A percentile compares a stretch with the other conserved stretches of the same genome.
Evolutionary conservation across 257 asterid species (phyloP).

Genomic region (Nicotiana noctiflora): DNA sequence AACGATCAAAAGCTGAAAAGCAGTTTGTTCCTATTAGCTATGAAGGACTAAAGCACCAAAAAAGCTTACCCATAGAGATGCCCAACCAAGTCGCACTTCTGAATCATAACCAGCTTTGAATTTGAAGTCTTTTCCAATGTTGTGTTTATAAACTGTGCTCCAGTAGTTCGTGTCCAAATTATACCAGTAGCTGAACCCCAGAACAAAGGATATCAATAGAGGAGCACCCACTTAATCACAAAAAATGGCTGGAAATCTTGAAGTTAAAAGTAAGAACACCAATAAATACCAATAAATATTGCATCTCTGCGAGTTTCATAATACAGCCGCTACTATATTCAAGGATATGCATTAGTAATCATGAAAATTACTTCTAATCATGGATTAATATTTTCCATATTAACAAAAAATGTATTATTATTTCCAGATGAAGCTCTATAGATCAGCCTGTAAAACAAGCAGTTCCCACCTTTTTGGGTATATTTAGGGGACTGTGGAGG

Average conservation of each 20-base stretch:
- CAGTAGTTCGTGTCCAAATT: conserved; percentile 69
- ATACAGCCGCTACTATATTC: background rate
- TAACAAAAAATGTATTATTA: background rate
- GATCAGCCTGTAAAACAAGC: background rate
- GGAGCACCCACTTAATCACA: background rate
- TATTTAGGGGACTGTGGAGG: background rate
- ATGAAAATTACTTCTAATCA: background rate
- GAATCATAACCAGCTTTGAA: conserved; percentile 95
- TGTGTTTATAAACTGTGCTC: conserved; percentile 84
- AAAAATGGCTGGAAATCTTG: background rate
- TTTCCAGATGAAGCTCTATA: background rate
- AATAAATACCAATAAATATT: background rate
- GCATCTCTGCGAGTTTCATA: background rate
- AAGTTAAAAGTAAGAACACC: background rate
- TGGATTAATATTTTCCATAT: background rate
- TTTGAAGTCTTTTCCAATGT: conserved; percentile 73
- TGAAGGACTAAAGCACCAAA: background rate
- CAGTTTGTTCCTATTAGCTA: background rate
- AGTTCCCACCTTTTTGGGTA: background rate
- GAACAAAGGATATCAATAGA: conserved; percentile 7
- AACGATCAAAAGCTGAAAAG: background rate
- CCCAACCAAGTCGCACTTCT: conserved; percentile 89
- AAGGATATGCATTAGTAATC: background rate
- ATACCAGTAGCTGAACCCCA: conserved; percentile 66
- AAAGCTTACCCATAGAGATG: conserved; percentile 83